These are phyloP conservation scores for Linum usitatissimum DNA, from an alignment of 345 rosid species.

Conservation along the genomic window DNA sequence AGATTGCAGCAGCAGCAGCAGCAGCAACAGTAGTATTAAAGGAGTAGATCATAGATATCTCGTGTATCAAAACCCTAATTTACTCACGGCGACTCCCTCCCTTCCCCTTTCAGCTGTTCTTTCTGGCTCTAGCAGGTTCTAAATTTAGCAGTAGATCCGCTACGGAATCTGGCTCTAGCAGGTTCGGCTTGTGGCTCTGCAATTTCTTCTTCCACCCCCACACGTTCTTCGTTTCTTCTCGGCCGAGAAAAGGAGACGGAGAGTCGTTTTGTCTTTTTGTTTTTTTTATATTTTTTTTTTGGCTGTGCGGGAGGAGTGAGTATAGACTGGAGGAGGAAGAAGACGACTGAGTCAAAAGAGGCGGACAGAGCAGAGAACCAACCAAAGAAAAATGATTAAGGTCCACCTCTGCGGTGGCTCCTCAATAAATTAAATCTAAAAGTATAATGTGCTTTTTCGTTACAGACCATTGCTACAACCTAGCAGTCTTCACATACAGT, in stretches of 20 bases:
- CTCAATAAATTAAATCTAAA: too few relatives aligned
- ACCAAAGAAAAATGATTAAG: neutral
- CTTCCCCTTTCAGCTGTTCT: neutral
- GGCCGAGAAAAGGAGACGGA: neutral
- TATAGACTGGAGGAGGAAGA: neutral
- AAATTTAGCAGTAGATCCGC: constrained; percentile 44
- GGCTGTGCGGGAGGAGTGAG: neutral
- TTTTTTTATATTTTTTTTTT: too few relatives aligned
- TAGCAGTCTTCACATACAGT: too few relatives aligned
- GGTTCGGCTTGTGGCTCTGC: neutral
- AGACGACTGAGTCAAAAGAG: constrained; percentile 11
- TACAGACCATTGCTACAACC: too few relatives aligned
- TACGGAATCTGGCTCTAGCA: neutral
- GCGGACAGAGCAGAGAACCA: constrained; percentile 3
- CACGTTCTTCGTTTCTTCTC: neutral
- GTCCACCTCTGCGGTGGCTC: neutral
- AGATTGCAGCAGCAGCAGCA: constrained; percentile 1
- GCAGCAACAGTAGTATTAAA: too few relatives aligned
- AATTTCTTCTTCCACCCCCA: neutral
- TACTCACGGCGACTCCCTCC: neutral
- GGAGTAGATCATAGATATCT: too few relatives aligned
- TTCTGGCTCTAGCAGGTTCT: constrained; percentile 11
- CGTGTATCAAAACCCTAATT: constrained; percentile 31
- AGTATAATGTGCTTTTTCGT: neutral
- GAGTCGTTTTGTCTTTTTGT: too few relatives aligned